Percentiles rank a stretch among this genome's conserved stretches.
Evolutionary conservation across 352 stramenopile genomes (phyloP).

Genomic region (Phytophthora constricta): DNA sequence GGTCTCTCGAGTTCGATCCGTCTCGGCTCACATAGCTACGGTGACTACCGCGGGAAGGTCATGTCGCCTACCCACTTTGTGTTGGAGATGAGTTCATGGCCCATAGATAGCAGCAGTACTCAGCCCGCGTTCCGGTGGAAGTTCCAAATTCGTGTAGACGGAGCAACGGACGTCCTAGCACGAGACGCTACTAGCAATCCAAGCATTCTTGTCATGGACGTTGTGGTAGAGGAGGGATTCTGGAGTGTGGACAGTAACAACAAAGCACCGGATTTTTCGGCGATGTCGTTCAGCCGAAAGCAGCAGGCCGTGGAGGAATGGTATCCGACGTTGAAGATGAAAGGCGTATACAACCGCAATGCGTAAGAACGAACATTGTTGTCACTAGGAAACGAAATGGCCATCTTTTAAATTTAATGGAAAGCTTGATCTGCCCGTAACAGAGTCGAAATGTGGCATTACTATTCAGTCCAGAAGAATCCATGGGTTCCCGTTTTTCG

Average conservation of each 20-base stretch:
- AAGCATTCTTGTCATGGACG: constrained; percentile 18
- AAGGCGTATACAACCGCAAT: no score
- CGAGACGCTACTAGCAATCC: not conserved
- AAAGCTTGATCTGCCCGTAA: no score
- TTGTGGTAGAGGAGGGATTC: constrained; percentile 21
- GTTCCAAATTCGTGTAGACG: constrained; percentile 25
- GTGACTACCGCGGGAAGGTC: constrained; percentile 57
- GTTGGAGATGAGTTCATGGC: constrained; percentile 46
- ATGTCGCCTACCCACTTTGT: constrained; percentile 35
- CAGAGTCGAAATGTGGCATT: no score
- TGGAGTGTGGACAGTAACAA: constrained; percentile 10
- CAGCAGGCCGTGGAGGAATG: no score
- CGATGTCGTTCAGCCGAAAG: no score
- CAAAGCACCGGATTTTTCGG: no score
- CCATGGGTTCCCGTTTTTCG: no score
- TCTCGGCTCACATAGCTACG: constrained; percentile 40
- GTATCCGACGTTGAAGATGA: no score
- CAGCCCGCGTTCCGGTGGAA: constrained; percentile 30
- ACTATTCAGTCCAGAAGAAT: no score
- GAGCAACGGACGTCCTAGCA: not conserved
- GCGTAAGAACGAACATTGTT: no score
- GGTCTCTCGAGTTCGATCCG: constrained; percentile 47
- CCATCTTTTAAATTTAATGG: no score
- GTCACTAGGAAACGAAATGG: no score
- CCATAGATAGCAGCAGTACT: constrained; percentile 1